Conservation (phyloP, 306 rosid species). For the Hippophae gyantsensis region DNA sequence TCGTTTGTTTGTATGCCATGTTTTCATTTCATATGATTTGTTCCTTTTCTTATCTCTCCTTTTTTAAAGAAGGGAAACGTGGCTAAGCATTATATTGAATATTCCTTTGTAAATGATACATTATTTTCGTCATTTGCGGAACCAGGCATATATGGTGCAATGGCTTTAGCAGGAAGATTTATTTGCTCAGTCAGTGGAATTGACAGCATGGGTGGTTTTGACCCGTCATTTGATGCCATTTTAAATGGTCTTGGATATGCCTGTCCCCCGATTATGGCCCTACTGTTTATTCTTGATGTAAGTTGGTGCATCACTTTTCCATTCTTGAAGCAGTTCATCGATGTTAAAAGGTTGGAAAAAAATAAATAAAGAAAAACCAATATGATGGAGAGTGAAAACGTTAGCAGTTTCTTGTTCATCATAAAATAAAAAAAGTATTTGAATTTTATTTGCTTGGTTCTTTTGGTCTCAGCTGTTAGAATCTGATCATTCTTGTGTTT, state of each 20-base stretch:
- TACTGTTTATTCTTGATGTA: slow-evolving; percentile 86
- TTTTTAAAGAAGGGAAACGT: neutral
- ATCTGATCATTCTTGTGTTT: no score
- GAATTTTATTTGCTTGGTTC: no score
- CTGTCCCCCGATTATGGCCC: slow-evolving; percentile 94
- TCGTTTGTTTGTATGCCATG: neutral
- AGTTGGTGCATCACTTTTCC: slow-evolving; percentile 14
- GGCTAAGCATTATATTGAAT: neutral
- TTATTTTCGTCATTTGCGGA: slow-evolving; percentile 1
- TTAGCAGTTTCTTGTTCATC: no score
- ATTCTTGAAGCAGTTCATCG: neutral
- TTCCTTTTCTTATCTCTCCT: neutral
- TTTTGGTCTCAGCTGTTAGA: neutral
- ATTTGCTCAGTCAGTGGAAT: slow-evolving; percentile 81
- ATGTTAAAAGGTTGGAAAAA: no score
- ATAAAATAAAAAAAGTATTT: no score
- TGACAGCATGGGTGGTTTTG: slow-evolving; percentile 79
- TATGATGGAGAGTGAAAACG: no score
- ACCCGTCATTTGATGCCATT: slow-evolving; percentile 71
- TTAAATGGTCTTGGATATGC: slow-evolving; percentile 86
- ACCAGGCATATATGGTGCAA: slow-evolving; percentile 86
- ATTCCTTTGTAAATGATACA: neutral
- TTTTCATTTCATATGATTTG: neutral
- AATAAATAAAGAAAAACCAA: no score
- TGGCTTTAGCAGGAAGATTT: slow-evolving; percentile 83